phyloP scores from a whole-genome alignment of 352 stramenopile species.

The Elongisporangium prolatum region DNA sequence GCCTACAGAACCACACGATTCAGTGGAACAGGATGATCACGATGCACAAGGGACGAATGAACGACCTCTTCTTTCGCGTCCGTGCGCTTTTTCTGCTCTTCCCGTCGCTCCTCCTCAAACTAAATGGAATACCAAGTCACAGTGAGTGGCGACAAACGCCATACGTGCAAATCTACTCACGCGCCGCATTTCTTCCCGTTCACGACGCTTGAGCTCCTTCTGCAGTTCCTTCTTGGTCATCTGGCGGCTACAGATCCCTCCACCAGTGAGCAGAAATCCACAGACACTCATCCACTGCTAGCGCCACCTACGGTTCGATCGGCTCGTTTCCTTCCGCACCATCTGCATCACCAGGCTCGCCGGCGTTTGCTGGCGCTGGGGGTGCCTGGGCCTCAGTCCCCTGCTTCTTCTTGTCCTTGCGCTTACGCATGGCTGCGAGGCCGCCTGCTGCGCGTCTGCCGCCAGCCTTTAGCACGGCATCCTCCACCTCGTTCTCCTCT shows the following conservation, averaged over 20 bases:
- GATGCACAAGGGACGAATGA: background rate
- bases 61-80: slow-evolving; percentile 54
- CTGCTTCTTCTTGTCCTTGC: slow-evolving; percentile 57
- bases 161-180: slow-evolving; percentile 16
- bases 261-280: slow-evolving; percentile 1
- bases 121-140: slow-evolving; percentile 6
- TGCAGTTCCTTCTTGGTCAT: slow-evolving; percentile 78
- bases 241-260: slow-evolving; percentile 13
- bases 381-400: slow-evolving; percentile 8
- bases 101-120: slow-evolving; percentile 67
- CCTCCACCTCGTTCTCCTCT: slow-evolving; percentile 13
- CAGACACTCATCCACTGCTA: slow-evolving; percentile 1
- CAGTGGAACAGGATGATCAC: background rate
- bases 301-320: slow-evolving; percentile 34
- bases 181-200: slow-evolving; percentile 66
- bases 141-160: background rate
- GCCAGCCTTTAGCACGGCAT: slow-evolving; percentile 27
- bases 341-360: slow-evolving; percentile 9
- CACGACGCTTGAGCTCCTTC: slow-evolving; percentile 73
- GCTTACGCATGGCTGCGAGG: slow-evolving; percentile 54
- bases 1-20: slow-evolving; percentile 5
- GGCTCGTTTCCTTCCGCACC: slow-evolving; percentile 10
- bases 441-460: slow-evolving; percentile 33
- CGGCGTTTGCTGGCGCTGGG: slow-evolving; percentile 11
- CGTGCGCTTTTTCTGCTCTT: slow-evolving; percentile 43